These are phyloP conservation scores for Hypoxylon sp. DNA, from an alignment of 2,329 filamentous ascomycete genomes.

Conservation along the genomic window DNA sequence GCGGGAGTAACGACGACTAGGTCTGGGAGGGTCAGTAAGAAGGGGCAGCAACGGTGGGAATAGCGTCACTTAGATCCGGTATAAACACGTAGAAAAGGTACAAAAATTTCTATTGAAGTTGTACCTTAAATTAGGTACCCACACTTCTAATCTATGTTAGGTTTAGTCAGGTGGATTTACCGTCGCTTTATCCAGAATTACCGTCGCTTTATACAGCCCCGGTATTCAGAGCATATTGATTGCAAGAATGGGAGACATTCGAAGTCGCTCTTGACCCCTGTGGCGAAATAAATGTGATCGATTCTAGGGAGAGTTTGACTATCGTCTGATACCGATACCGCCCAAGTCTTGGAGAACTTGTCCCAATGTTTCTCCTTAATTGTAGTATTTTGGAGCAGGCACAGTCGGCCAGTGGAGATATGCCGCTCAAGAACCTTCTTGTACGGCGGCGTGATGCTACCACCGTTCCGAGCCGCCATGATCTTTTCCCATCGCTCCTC, in stretches of 20 bases:
- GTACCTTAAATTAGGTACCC: no score
- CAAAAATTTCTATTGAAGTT: no score
- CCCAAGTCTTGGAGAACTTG: conserved; percentile 60
- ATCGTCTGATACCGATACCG: conserved; percentile 46
- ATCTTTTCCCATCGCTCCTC: conserved; percentile 76
- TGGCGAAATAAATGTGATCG: conserved; percentile 81
- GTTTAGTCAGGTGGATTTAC: no score
- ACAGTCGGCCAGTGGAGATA: conserved; percentile 62
- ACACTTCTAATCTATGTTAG: no score
- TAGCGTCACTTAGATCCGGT: no score
- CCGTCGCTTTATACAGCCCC: no score
- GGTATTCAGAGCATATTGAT: conserved; percentile 69
- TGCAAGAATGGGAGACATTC: conserved; percentile 70
- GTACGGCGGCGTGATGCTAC: conserved; percentile 79
- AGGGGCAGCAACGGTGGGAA: no score
- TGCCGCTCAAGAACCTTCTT: conserved; percentile 75
- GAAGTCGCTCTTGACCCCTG: conserved; percentile 76
- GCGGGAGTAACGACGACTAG: no score
- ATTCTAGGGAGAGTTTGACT: conserved; percentile 67
- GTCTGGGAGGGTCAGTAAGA: no score
- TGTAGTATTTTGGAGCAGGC: conserved; percentile 68
- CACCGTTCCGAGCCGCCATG: conserved; percentile 75
- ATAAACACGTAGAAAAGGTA: no score
- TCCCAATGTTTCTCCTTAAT: conserved; percentile 67
- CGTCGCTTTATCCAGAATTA: no score